These are phyloP conservation scores for Collybia mongolica DNA, from an alignment of 768 basidiomycete species.

Conservation along the genomic window DNA sequence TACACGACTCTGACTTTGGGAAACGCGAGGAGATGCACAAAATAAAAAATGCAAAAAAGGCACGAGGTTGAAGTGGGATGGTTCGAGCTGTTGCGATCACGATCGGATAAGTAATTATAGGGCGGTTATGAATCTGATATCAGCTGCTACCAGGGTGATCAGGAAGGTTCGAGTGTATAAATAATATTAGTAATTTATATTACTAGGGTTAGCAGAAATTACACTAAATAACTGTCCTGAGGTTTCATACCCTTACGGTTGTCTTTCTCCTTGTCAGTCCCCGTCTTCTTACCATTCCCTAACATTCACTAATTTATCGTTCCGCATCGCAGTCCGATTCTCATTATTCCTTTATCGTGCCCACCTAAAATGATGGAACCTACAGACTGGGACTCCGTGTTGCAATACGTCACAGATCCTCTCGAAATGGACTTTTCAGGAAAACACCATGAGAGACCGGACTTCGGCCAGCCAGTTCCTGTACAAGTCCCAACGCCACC, in stretches of 20 bases:
- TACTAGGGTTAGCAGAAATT: too few relatives aligned
- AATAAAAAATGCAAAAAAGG: slow-evolving; percentile 46
- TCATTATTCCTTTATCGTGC: slow-evolving; percentile 5
- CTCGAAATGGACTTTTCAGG: slow-evolving; percentile 33
- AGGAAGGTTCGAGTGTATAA: too few relatives aligned
- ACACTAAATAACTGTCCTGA: too few relatives aligned
- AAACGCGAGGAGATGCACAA: slow-evolving; percentile 82
- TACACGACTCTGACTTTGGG: slow-evolving; percentile 89
- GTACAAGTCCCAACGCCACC: slow-evolving; percentile 66
- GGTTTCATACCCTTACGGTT: too few relatives aligned
- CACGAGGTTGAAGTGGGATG: background rate
- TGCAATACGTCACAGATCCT: slow-evolving; percentile 56
- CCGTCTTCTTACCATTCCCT: too few relatives aligned
- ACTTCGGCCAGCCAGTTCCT: slow-evolving; percentile 1
- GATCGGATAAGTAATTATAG: slow-evolving; percentile 1
- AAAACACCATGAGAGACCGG: slow-evolving; percentile 23
- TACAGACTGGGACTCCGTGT: slow-evolving; percentile 60
- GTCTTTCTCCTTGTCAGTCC: too few relatives aligned
- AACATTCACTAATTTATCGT: too few relatives aligned
- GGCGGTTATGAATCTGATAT: too few relatives aligned
- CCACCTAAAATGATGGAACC: slow-evolving; percentile 34
- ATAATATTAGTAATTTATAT: too few relatives aligned
- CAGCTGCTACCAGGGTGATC: too few relatives aligned
- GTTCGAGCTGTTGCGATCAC: slow-evolving; percentile 1
- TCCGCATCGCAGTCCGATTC: too few relatives aligned